Evolutionary conservation across 805 yeast genomes (phyloP).

Genomic region (Candida ponderosae): DNA sequence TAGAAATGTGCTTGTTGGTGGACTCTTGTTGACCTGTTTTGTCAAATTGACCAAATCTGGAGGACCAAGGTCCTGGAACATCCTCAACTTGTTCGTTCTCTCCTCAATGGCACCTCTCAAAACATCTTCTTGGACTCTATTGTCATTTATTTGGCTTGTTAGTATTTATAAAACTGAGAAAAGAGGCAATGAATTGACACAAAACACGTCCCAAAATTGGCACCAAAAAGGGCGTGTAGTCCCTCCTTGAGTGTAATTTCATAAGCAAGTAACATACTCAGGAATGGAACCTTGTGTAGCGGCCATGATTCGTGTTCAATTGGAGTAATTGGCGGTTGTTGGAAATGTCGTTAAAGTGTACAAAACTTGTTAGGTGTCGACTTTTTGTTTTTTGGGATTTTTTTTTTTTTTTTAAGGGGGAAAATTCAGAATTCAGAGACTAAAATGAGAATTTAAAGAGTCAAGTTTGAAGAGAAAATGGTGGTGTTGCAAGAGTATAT

Average conservation of each 20-base stretch:
- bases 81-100: constrained; percentile 50
- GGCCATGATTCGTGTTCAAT: too few relatives aligned
- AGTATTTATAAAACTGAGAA: constrained; percentile 5
- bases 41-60: constrained; percentile 59
- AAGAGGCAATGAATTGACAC: background rate
- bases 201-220: background rate
- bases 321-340: too few relatives aligned
- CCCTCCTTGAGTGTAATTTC: too few relatives aligned
- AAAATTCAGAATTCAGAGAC: too few relatives aligned
- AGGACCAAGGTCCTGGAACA: constrained; percentile 64
- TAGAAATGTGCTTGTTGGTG: constrained; percentile 55
- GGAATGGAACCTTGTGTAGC: constrained; percentile 57
- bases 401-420: too few relatives aligned
- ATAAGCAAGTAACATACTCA: constrained; percentile 41
- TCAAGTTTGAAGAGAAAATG: too few relatives aligned
- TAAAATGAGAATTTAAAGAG: too few relatives aligned
- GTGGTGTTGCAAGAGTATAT: too few relatives aligned
- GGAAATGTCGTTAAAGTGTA: too few relatives aligned
- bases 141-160: too few relatives aligned
- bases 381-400: too few relatives aligned
- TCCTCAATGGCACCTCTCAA: constrained; percentile 55
- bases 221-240: background rate
- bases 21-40: constrained; percentile 30
- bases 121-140: constrained; percentile 48
- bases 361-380: too few relatives aligned